Evolutionary conservation across 2,329 filamentous ascomycete genomes (phyloP).

Genomic region (Pseudocercospora crystallina): DNA sequence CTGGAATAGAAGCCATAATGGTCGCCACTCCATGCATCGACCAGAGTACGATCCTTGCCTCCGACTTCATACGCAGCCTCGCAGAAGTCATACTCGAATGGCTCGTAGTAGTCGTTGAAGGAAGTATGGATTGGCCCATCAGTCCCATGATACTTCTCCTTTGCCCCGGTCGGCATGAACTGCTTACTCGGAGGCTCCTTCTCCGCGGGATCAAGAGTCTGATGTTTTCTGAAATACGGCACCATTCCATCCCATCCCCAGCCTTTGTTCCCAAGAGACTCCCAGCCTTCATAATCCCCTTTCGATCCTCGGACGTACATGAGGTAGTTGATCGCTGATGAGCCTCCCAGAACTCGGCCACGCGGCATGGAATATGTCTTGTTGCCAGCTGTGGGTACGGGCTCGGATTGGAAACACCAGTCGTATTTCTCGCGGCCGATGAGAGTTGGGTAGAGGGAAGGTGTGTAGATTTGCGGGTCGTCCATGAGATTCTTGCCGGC

Average conservation of each 20-base stretch:
- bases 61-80: slow-evolving; percentile 36
- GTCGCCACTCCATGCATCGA: slow-evolving; percentile 35
- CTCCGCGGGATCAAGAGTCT: slow-evolving; percentile 21
- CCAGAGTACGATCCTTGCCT: slow-evolving; percentile 31
- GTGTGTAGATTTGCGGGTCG: slow-evolving; percentile 35
- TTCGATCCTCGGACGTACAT: slow-evolving; percentile 36
- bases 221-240: slow-evolving; percentile 33
- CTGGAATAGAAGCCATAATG: slow-evolving; percentile 36
- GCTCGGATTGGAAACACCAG: slow-evolving; percentile 34
- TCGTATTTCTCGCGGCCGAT: slow-evolving; percentile 37
- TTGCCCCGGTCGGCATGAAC: slow-evolving; percentile 23
- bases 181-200: slow-evolving; percentile 18
- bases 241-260: slow-evolving; percentile 32
- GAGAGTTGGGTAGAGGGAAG: slow-evolving; percentile 33
- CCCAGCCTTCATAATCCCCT: slow-evolving; percentile 40
- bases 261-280: slow-evolving; percentile 25
- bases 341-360: slow-evolving; percentile 41
- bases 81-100: slow-evolving; percentile 39
- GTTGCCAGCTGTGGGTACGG: slow-evolving; percentile 22
- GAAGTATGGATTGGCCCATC: slow-evolving; percentile 36
- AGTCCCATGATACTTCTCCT: slow-evolving; percentile 36
- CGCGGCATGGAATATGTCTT: slow-evolving; percentile 35
- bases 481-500: slow-evolving; percentile 30
- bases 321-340: slow-evolving; percentile 41
- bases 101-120: slow-evolving; percentile 40